These are phyloP conservation scores for Pyricularia pennisetigena DNA, from an alignment of 2,329 filamentous ascomycete species.

Conservation along the genomic window DNA sequence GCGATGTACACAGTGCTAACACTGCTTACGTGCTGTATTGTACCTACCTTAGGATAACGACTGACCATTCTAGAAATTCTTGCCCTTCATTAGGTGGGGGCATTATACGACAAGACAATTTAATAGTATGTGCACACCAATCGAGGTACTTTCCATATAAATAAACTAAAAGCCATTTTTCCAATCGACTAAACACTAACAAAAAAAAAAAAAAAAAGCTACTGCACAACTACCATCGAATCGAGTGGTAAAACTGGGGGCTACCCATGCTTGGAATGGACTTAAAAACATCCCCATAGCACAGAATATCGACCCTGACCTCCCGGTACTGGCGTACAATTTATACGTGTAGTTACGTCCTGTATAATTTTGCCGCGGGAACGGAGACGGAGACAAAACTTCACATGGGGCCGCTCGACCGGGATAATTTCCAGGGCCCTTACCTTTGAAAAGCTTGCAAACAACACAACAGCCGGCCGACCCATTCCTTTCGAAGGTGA, in stretches of 20 bases:
- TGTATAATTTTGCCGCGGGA: background rate
- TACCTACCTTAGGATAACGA: no score
- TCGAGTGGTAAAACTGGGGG: background rate
- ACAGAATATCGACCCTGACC: no score
- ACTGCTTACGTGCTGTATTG: background rate
- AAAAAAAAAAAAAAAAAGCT: no score
- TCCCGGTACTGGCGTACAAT: background rate
- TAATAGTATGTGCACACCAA: no score
- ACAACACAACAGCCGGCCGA: no score
- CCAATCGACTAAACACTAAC: no score
- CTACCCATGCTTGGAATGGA: background rate
- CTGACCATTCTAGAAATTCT: no score
- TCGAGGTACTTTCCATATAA: no score
- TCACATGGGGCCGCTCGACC: background rate
- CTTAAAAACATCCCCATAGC: background rate
- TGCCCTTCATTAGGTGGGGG: no score
- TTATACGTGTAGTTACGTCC: background rate
- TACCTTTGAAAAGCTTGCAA: background rate
- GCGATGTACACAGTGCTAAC: background rate
- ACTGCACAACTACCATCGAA: no score
- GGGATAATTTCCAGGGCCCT: background rate
- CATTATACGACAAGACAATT: no score
- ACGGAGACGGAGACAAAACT: background rate
- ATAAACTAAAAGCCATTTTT: no score
- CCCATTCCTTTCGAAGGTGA: background rate